A percentile compares a stretch with the other conserved stretches of the same genome.
Conservation (phyloP, 495 filamentous ascomycete genomes). For the Hypoxylon intermedium region DNA sequence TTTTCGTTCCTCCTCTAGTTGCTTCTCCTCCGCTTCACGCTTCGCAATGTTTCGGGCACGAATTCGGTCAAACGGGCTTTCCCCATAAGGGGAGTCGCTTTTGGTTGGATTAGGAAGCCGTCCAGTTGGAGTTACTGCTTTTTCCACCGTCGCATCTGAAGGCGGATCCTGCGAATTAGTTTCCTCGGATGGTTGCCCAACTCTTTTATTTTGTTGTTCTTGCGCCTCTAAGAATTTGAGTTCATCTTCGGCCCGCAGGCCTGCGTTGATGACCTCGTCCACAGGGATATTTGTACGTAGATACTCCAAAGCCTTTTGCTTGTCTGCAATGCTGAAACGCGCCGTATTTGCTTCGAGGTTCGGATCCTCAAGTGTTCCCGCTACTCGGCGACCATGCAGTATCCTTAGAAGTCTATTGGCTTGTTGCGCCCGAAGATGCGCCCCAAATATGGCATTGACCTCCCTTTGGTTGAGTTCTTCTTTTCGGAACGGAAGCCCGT, state of each 20-base stretch:
- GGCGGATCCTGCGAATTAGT: conserved; percentile 47
- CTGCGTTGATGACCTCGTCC: conserved; percentile 73
- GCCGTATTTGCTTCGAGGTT: conserved; percentile 41
- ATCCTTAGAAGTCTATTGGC: conserved; percentile 73
- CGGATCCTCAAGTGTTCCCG: conserved; percentile 74
- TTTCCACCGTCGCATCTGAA: conserved; percentile 51
- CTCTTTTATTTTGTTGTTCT: conserved; percentile 45
- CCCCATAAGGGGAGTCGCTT: conserved; percentile 52
- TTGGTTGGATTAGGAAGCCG: conserved; percentile 24
- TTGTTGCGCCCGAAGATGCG: conserved; percentile 50
- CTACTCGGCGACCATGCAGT: conserved; percentile 75
- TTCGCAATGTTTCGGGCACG: conserved; percentile 52
- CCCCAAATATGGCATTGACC: conserved; percentile 69
- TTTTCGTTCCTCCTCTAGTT: conserved; percentile 52
- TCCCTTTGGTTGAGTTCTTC: conserved; percentile 59
- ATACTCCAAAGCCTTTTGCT: conserved; percentile 66
- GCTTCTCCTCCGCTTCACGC: conserved; percentile 46
- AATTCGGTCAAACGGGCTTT: conserved; percentile 58
- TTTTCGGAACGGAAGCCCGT: conserved; percentile 56
- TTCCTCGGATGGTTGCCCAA: conserved; percentile 30
- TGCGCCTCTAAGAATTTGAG: conserved; percentile 68
- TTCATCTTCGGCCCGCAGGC: conserved; percentile 61
- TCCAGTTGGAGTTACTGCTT: conserved; percentile 29
- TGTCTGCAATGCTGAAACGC: conserved; percentile 42
- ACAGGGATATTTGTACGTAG: conserved; percentile 72